Evolutionary conservation across 768 basidiomycete genomes (phyloP).

Genomic region (Macrolepiota albuminosa): DNA sequence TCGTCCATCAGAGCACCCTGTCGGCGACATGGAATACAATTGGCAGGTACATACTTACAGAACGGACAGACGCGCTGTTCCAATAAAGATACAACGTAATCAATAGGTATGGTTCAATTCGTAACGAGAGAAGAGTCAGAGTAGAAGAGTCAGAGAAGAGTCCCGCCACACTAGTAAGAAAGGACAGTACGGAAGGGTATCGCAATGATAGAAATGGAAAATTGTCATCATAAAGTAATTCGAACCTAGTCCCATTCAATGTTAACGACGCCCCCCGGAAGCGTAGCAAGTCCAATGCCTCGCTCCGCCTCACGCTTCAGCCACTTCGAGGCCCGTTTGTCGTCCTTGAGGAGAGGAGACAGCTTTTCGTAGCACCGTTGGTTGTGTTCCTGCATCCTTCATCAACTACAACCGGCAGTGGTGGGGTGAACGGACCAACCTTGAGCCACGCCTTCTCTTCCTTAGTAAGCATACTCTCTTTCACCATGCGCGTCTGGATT

Average conservation of each 20-base stretch:
- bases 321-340: slow-evolving; percentile 80
- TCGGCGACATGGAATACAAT: not conserved
- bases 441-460: slow-evolving; percentile 87
- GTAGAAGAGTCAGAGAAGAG: no score
- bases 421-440: slow-evolving; percentile 30
- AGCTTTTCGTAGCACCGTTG: slow-evolving; percentile 62
- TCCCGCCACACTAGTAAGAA: not conserved
- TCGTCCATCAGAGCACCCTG: not conserved
- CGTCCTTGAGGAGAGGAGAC: slow-evolving; percentile 62
- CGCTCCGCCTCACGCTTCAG: slow-evolving; percentile 73
- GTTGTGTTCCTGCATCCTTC: slow-evolving; percentile 64
- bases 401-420: not conserved
- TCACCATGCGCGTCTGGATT: slow-evolving; percentile 88
- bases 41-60: not conserved
- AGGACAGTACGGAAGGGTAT: slow-evolving; percentile 2
- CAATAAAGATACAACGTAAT: not conserved
- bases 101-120: not conserved
- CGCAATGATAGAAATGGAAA: slow-evolving; percentile 3
- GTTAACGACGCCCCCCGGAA: slow-evolving; percentile 64
- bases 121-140: not conserved
- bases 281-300: slow-evolving; percentile 66
- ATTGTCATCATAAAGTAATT: not conserved
- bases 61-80: not conserved
- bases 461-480: slow-evolving; percentile 76
- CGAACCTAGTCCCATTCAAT: slow-evolving; percentile 74